A percentile compares a stretch with the other conserved stretches of the same genome.
phyloP scores from a whole-genome alignment of 2,329 filamentous ascomycete genomes.

The Colletotrichum sojae region DNA sequence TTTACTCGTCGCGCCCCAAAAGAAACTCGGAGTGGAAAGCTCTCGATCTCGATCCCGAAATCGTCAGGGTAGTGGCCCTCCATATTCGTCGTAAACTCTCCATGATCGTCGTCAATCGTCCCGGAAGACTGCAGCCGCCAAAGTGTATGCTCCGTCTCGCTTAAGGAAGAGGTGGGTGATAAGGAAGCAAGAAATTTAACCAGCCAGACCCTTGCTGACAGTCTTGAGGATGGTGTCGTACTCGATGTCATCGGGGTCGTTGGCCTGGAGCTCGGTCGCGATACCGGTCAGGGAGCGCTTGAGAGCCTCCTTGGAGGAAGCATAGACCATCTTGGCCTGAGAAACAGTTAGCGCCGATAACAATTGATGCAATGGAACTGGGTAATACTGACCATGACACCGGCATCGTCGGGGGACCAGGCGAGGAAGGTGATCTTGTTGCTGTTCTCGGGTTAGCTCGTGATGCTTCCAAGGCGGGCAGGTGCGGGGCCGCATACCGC shows the following conservation, averaged over 20 bases:
- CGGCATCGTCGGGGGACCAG: conserved; percentile 87
- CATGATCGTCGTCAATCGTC: conserved; percentile 45
- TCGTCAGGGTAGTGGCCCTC: conserved; percentile 43
- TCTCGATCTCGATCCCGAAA: conserved; percentile 35
- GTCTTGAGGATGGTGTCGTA: conserved; percentile 78
- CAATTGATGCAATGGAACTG: background rate
- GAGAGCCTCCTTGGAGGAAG: conserved; percentile 88
- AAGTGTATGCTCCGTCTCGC: conserved; percentile 43
- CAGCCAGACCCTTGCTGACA: conserved; percentile 74
- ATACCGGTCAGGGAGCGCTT: conserved; percentile 85
- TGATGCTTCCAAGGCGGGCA: conserved; percentile 21
- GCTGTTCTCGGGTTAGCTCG: conserved; percentile 56
- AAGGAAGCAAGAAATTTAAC: conserved; percentile 50
- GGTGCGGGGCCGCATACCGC: conserved; percentile 63
- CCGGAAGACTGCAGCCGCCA: conserved; percentile 43
- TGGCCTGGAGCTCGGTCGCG: conserved; percentile 84
- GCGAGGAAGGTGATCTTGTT: conserved; percentile 86
- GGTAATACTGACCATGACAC: conserved; percentile 75
- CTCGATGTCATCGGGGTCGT: conserved; percentile 87
- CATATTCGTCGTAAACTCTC: conserved; percentile 44
- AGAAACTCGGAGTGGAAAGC: conserved; percentile 42
- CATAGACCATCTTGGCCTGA: conserved; percentile 91
- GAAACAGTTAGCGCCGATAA: conserved; percentile 26
- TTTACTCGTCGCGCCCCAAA: conserved; percentile 48
- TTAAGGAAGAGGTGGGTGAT: conserved; percentile 28